Conservation (phyloP, 2,329 filamentous ascomycete species). For the Hymenoscyphus infarciens region DNA sequence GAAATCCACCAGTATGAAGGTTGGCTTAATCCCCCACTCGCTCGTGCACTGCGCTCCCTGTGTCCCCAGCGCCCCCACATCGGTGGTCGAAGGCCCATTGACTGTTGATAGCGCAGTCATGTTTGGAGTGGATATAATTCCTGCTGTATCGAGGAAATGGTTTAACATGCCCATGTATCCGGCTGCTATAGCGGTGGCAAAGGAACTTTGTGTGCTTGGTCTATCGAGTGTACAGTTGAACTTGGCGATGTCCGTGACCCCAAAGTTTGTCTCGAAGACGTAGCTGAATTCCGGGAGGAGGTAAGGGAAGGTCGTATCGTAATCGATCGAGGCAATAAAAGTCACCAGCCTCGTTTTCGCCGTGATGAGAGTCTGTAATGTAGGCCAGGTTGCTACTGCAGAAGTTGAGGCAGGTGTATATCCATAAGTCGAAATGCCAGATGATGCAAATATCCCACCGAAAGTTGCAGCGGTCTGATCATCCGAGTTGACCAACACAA, state of each 20-base stretch:
- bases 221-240: conserved; percentile 64
- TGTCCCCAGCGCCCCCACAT: conserved; percentile 48
- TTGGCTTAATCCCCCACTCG: conserved; percentile 47
- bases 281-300: conserved; percentile 62
- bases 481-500: conserved; percentile 64
- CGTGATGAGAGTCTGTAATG: conserved; percentile 61
- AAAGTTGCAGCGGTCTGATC: conserved; percentile 52
- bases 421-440: conserved; percentile 29
- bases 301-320: conserved; percentile 49
- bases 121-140: conserved; percentile 52
- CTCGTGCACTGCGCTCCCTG: conserved; percentile 46
- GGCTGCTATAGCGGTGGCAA: not conserved
- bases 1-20: conserved; percentile 59
- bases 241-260: conserved; percentile 52
- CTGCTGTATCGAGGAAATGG: conserved; percentile 57
- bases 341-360: conserved; percentile 61
- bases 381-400: conserved; percentile 59
- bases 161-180: conserved; percentile 57
- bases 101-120: conserved; percentile 39
- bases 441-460: conserved; percentile 33
- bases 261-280: conserved; percentile 71
- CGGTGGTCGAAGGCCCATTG: conserved; percentile 49
- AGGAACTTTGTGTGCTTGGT: conserved; percentile 45
- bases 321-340: conserved; percentile 65
- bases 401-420: conserved; percentile 33